Conservation (phyloP, 2,329 filamentous ascomycete species). For the Pseudogymnoascus sp. region DNA sequence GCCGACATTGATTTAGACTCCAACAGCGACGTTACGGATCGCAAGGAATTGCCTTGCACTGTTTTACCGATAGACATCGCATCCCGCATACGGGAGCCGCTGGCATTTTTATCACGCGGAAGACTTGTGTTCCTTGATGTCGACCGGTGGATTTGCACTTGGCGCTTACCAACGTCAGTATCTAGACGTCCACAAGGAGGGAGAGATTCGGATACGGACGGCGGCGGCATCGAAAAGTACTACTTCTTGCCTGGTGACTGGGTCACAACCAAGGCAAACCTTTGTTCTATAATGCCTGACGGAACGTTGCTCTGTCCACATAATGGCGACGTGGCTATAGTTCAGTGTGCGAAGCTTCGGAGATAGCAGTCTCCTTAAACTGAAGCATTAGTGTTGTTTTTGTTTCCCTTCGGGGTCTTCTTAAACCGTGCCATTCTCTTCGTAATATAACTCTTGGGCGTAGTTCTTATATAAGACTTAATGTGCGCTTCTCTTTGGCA, state of each 20-base stretch:
- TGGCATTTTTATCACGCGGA: not conserved
- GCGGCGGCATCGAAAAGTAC: not conserved
- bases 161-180: not conserved
- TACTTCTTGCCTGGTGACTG: not conserved
- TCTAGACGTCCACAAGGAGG: not conserved
- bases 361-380: not conserved
- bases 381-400: not conserved
- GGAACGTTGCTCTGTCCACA: not conserved
- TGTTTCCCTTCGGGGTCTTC: not conserved
- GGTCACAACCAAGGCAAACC: not conserved
- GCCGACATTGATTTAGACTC: not conserved
- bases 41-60: not conserved
- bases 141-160: not conserved
- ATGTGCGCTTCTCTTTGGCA: too few relatives aligned
- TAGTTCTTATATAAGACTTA: too few relatives aligned
- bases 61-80: not conserved
- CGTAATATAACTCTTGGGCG: too few relatives aligned
- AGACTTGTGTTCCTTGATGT: slow-evolving; percentile 6
- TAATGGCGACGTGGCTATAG: not conserved
- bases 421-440: not conserved
- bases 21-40: not conserved
- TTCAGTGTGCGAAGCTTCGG: not conserved
- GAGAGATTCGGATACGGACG: not conserved
- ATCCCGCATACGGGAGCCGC: not conserved
- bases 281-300: not conserved